Evolutionary conservation across 345 rosid species (phyloP).

Genomic region (Excoecaria agallocha): DNA sequence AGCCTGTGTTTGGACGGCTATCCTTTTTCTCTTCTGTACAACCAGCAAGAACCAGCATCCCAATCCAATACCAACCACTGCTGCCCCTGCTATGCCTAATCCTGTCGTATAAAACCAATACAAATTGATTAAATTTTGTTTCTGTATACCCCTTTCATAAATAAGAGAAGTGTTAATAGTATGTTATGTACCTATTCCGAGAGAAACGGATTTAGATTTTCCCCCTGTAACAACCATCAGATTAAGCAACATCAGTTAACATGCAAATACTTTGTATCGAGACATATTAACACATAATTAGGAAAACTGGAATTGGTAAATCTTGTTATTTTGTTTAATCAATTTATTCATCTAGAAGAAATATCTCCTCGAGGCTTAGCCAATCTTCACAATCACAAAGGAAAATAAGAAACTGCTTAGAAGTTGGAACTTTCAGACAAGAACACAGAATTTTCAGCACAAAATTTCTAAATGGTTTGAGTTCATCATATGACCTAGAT

Average conservation of each 20-base stretch:
- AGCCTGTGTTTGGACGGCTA: constrained; percentile 31
- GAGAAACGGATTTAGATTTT: background rate
- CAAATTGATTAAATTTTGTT: background rate
- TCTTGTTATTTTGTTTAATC: too few relatives aligned
- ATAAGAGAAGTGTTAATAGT: background rate
- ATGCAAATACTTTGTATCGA: too few relatives aligned
- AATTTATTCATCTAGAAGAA: too few relatives aligned
- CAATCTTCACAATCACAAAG: too few relatives aligned
- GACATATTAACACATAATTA: too few relatives aligned
- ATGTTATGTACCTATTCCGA: constrained; percentile 28
- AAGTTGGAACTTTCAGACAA: background rate
- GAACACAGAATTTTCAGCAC: background rate
- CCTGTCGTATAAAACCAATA: constrained; percentile 43
- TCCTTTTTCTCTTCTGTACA: constrained; percentile 34
- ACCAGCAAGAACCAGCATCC: constrained; percentile 21
- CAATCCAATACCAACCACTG: constrained; percentile 12
- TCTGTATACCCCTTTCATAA: background rate
- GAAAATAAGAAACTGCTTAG: background rate
- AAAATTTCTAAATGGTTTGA: background rate
- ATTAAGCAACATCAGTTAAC: constrained; percentile 24
- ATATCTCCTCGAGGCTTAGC: too few relatives aligned
- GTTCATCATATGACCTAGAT: background rate
- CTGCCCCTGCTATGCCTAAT: constrained; percentile 31
- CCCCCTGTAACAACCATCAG: constrained; percentile 26
- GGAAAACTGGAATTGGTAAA: too few relatives aligned